Base-by-base conservation (phyloP, 2,329 filamentous ascomycete species). In the Pseudocercospora fuligena region DNA sequence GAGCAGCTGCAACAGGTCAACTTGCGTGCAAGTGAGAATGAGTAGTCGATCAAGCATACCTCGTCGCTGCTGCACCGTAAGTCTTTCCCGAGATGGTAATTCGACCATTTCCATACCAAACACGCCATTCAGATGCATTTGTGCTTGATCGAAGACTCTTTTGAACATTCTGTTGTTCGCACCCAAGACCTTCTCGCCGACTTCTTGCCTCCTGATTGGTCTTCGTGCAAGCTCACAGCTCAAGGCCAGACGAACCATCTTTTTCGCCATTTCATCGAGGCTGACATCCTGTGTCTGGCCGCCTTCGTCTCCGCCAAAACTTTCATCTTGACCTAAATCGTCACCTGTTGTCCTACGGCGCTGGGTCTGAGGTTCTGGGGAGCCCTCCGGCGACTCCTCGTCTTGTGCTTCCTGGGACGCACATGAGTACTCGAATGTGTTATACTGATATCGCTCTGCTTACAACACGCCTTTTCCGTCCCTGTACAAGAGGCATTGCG, bases 41-140 rank as follows among this genome's bases (percentile, higher is more conserved):
- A 9, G 12, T 60, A 8, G 25, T 56, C 16, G 47, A 12, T 1
- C 7, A 57, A 21, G 36, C 60, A 67, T 80, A 89, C 90, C 91
- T 84, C 91, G 89, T 73, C 92, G 88, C 76, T 97, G 92, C 66
- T 88, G 89, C 36, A 97, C 80, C 0, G 93, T 93, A 58, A 92
- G 86, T 78, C 93, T 96, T 75, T 97, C 94, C 74, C 87, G 87
- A 1, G 86, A 83, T 0, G 95, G 93, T 59, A 98, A 83, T 80
- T 97, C 94, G 3, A 88, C 85, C 84, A 99, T 87, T 77, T 94
- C 87, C 93, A 98, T 97, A n/a, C 95, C 95, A 80, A 97, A 98
- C 0, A 89, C 85, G 1, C 82, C 81, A 57, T 85, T 83, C 43
- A 99, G 82, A 71, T 91, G 87, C 36, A 82, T 80, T 78, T 99